Evolutionary conservation across 2,329 filamentous ascomycete genomes (phyloP).

Genomic region (Hypoxylon sp.): DNA sequence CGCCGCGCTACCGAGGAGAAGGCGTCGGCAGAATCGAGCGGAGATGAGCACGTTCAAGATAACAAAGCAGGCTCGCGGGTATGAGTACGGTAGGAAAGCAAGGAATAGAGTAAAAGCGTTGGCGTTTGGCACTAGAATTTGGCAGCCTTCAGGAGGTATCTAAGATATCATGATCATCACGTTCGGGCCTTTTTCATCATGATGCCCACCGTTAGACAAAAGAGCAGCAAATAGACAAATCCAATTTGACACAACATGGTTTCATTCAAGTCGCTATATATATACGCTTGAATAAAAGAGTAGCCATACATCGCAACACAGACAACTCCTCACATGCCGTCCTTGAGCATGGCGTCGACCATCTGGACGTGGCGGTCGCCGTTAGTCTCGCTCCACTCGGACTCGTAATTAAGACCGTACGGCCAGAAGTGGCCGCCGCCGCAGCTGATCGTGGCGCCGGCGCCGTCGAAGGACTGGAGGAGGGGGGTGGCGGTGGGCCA

Average conservation of each 20-base stretch:
- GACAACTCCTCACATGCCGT: slow-evolving; percentile 48
- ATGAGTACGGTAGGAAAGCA: no score
- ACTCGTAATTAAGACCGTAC: slow-evolving; percentile 53
- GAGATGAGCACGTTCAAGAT: slow-evolving; percentile 10
- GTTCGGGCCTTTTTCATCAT: no score
- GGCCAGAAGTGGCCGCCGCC: slow-evolving; percentile 52
- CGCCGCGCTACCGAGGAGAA: neutral
- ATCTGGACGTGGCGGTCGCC: slow-evolving; percentile 53
- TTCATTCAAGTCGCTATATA: neutral
- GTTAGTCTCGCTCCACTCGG: slow-evolving; percentile 55
- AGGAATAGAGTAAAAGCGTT: no score
- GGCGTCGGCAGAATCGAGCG: slow-evolving; percentile 10
- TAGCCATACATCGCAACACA: neutral
- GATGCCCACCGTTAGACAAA: no score
- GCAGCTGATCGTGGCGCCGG: slow-evolving; percentile 43
- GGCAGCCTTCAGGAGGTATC: no score
- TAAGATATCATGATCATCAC: no score
- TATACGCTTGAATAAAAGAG: neutral
- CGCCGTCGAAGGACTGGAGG: slow-evolving; percentile 53
- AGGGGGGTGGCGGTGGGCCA: slow-evolving; percentile 53
- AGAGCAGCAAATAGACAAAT: no score
- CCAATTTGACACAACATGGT: no score
- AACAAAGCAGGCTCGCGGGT: neutral
- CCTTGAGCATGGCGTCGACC: slow-evolving; percentile 55
- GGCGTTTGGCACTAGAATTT: no score